Evolutionary conservation across 306 rosid genomes (phyloP).

Genomic region (Herpetospermum pedunculosum): DNA sequence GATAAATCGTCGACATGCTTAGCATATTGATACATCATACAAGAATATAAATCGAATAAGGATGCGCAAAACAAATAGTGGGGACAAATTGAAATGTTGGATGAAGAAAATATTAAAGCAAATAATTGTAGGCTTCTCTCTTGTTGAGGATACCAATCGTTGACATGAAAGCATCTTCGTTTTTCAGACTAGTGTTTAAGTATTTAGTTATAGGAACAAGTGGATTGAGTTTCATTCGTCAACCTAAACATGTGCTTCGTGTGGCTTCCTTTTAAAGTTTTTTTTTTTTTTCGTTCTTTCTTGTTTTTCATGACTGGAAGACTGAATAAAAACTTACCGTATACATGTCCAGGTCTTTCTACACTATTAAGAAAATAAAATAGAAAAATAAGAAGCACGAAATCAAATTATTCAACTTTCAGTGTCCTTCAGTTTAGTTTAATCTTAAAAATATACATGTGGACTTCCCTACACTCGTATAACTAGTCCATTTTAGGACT

Average conservation of each 20-base stretch:
- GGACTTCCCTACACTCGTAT: background rate
- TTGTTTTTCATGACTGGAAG: too few species aligned
- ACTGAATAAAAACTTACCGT: background rate
- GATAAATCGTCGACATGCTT: background rate
- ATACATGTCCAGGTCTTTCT: background rate
- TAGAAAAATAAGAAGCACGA: background rate
- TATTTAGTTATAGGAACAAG: background rate
- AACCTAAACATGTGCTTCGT: background rate
- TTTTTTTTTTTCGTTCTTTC: too few species aligned
- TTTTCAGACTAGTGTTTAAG: background rate
- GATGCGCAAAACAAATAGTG: background rate
- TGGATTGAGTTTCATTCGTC: background rate
- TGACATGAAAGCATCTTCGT: background rate
- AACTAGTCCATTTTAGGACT: background rate
- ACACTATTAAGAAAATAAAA: background rate
- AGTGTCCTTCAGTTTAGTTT: background rate
- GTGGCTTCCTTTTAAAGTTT: background rate
- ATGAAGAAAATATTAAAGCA: background rate
- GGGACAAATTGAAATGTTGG: background rate
- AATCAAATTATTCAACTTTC: background rate
- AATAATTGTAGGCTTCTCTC: background rate
- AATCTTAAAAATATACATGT: background rate
- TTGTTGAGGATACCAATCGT: background rate
- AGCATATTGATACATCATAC: background rate
- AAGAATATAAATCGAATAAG: background rate